phyloP scores from a whole-genome alignment of 176 grass and related monocot genomes.

The Lolium rigidum region DNA sequence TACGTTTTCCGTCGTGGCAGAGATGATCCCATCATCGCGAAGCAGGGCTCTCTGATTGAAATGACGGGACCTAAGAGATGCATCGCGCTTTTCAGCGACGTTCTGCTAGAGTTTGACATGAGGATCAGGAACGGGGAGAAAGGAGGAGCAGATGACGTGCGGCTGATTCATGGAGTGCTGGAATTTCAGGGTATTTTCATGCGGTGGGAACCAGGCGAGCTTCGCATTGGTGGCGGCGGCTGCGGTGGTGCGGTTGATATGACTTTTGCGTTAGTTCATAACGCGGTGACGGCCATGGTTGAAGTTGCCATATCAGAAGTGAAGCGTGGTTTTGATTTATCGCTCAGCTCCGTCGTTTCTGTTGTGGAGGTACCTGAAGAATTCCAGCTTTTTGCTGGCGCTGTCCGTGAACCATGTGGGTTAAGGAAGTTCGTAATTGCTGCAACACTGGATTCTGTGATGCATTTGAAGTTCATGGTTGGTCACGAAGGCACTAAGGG shows the following conservation, averaged over 20 bases:
- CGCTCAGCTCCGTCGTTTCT: neutral
- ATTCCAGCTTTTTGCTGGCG: neutral
- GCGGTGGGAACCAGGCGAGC: neutral
- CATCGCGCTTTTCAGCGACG: neutral
- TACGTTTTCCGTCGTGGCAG: neutral
- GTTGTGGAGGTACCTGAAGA: neutral
- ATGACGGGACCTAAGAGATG: slow-evolving; percentile 36
- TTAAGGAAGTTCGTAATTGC: neutral
- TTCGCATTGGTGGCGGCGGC: neutral
- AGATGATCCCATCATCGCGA: neutral
- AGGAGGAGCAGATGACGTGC: neutral
- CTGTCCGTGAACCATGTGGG: neutral
- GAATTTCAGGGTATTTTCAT: neutral
- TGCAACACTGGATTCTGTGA: neutral
- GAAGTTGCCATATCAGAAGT: neutral
- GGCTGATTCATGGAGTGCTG: neutral
- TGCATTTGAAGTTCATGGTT: too few relatives aligned
- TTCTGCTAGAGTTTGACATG: slow-evolving; percentile 13
- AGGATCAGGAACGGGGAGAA: neutral
- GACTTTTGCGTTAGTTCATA: neutral
- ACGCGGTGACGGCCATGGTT: neutral
- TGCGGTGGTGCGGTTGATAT: neutral
- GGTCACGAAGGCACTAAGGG: neutral
- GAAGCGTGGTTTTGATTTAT: neutral
- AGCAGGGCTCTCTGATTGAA: neutral